Evolutionary conservation across 202 grass and related monocot species (phyloP), one percentile per base, ranked within the genome.

Genomic region (Zoysia matrella): DNA sequence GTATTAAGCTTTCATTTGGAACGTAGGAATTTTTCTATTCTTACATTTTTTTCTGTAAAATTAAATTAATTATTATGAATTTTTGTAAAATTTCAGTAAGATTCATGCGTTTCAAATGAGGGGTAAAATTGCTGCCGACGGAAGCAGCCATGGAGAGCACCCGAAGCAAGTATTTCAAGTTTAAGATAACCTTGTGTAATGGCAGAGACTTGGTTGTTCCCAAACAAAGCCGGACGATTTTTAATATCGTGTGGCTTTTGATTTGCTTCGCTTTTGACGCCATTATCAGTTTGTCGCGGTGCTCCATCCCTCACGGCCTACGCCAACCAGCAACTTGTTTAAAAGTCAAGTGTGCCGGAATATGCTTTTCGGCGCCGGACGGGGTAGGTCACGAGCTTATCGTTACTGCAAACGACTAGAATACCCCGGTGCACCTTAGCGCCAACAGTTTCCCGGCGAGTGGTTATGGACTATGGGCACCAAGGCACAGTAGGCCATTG

Each of bases 321-420:
- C 46, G 46, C 6, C 55, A 5, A 6, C 12, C 42, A 50, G n/a
- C 39, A 15, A 48, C 55, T 70, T 62, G 43, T 61, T 60, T 45
- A 36, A 36, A 11, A 65, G 57, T 69, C 61, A 70, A 49, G 16
- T 72, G 46, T 62, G 54, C 45, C 14, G 75, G 80, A 80, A 88
- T 80, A 80, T 79, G 61, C 80, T 36, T 69, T 83, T 68, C 7
- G 42, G 15, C 18, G 48, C 43, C 11, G 71, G 71, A 2, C 42
- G 61, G 39, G n/a, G 52, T 48, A 67, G 49, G 41, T 8, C 71
- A 47, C 42, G 11, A 3, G 44, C 64, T 14, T 11, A n/a, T 3
- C 5, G 2, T 51, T 36, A 36, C 30, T 11, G 9, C 42, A 8
- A 68, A 68, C 74, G 76, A 74, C 83, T 0, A 7, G 46, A 74